phyloP scores from a whole-genome alignment of 441 rosid species.

The Erodium trifolium region DNA sequence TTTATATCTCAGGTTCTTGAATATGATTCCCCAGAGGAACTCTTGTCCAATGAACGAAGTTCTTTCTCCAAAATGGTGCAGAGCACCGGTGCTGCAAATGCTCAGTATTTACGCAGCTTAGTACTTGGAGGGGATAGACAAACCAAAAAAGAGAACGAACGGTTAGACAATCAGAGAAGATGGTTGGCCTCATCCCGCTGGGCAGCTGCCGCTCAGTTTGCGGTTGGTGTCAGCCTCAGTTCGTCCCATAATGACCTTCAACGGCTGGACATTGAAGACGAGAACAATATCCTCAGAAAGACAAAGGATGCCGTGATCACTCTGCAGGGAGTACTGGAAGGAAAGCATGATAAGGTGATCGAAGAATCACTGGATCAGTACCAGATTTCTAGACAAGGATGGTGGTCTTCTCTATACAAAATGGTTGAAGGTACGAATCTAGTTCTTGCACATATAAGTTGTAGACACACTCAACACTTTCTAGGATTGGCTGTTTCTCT shows the following conservation, averaged over 20 bases:
- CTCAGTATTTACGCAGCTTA: conserved; percentile 73
- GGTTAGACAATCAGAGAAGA: conserved; percentile 52
- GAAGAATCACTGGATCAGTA: conserved; percentile 51
- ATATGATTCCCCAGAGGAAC: conserved; percentile 57
- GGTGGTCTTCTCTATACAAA: conserved; percentile 94
- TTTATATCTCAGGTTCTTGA: conserved; percentile 57
- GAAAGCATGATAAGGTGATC: conserved; percentile 69
- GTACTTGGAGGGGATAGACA: conserved; percentile 40
- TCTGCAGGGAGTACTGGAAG: conserved; percentile 74
- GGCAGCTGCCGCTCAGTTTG: conserved; percentile 93
- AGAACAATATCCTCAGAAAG: conserved; percentile 57
- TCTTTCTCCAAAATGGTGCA: conserved; percentile 90
- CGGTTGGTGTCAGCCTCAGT: conserved; percentile 80
- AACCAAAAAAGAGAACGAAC: conserved; percentile 29
- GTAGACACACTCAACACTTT: too few relatives aligned
- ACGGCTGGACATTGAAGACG: conserved; percentile 55
- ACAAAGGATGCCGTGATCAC: conserved; percentile 82
- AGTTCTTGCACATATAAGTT: neutral
- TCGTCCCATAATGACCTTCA: conserved; percentile 84
- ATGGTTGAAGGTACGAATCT: conserved; percentile 68
- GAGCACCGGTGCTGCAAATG: conserved; percentile 89
- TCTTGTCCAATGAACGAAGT: conserved; percentile 54
- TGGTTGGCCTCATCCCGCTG: conserved; percentile 90
- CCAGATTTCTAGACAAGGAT: conserved; percentile 59
- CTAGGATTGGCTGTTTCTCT: too few relatives aligned